Evolutionary conservation across 352 stramenopile species (phyloP), one percentile per base, ranked within the genome.

Genomic region (Phytophthora ramorum): DNA sequence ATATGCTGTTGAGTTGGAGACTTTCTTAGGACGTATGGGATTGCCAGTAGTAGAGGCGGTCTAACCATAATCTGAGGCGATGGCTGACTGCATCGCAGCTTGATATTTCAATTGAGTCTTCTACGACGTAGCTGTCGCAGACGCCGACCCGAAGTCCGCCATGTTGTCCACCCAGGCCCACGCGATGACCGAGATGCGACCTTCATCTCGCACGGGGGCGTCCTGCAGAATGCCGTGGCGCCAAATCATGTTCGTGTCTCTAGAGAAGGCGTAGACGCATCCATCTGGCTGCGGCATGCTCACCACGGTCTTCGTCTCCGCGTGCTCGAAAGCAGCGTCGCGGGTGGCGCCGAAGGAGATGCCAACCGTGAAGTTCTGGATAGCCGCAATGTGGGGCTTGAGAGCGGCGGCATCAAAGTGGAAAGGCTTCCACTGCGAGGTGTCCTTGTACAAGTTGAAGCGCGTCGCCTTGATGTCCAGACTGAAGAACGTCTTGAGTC

Each of bases 381-480:
- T 96, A 19, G 77, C 85, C 1, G 93, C 95, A 60, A 97, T 87
- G 63, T 95, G 75, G 0, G 89, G 90, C 80, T 98, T 98, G 55
- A 97, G 96, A n/a, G 93, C 95, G 2, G 93, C 91, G 5, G 85
- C 91, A 67, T 98, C 93, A 64, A 97, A 96, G 76, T 98, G 91
- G 75, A 97, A 97, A 26, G 91, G 91, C 67, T 98, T 98, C 93
- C 95, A 98, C 79, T 98, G 89, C 4, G 78, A 90, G 49, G 81
- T 91, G 79, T 98, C 92, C 53, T 91, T 85, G 81, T 98, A 98
- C 93, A 93, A 98, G 77, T 98, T 98, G 66, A 98, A 98, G 43
- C 95, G 85, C 52, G 91, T 97, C n/a, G 93, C 91, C 54, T 96
- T 89, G 44, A 88, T 89, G 32, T 87, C 71, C 49, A 98, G 79